A percentile compares a stretch with the other conserved stretches of the same genome.
These are phyloP conservation scores for Periconia macrospinosa DNA, from an alignment of 2,329 filamentous ascomycete genomes.

Conservation along the genomic window DNA sequence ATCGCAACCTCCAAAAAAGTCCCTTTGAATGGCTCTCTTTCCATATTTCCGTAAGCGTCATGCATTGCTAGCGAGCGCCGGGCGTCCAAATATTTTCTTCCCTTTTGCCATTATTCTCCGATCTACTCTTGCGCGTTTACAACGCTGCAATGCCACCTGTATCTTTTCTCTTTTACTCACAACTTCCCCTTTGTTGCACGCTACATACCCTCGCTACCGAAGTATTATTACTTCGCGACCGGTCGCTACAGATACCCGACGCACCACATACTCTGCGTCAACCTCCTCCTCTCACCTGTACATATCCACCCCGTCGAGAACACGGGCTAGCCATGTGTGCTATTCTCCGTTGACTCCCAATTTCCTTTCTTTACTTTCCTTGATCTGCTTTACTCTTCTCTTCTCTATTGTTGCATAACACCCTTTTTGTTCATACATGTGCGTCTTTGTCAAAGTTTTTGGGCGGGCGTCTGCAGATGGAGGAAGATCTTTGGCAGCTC, in stretches of 20 bases:
- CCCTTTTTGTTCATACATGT: background rate
- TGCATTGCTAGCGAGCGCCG: conserved; percentile 22
- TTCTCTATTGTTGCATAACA: conserved; percentile 11
- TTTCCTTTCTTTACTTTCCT: conserved; percentile 9
- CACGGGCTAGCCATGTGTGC: background rate
- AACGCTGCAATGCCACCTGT: conserved; percentile 9
- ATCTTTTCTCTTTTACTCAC: conserved; percentile 7
- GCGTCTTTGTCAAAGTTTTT: background rate
- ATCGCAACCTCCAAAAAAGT: background rate
- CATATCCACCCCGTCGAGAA: conserved; percentile 4
- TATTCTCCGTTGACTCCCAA: background rate
- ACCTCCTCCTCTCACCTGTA: conserved; percentile 6
- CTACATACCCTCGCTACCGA: conserved; percentile 3
- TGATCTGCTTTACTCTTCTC: background rate
- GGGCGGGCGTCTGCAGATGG: conserved; percentile 8
- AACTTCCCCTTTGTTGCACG: conserved; percentile 7
- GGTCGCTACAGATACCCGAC: conserved; percentile 44
- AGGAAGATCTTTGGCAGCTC: background rate
- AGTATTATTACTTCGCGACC: conserved; percentile 23
- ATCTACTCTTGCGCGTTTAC: conserved; percentile 2
- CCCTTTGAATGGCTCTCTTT: conserved; percentile 1
- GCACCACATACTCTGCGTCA: conserved; percentile 12
- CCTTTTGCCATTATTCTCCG: conserved; percentile 11
- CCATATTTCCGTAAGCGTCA: conserved; percentile 7
- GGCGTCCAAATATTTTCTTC: conserved; percentile 13